Conservation (phyloP, 2,329 filamentous ascomycete species). For the Penicillium sp. region DNA sequence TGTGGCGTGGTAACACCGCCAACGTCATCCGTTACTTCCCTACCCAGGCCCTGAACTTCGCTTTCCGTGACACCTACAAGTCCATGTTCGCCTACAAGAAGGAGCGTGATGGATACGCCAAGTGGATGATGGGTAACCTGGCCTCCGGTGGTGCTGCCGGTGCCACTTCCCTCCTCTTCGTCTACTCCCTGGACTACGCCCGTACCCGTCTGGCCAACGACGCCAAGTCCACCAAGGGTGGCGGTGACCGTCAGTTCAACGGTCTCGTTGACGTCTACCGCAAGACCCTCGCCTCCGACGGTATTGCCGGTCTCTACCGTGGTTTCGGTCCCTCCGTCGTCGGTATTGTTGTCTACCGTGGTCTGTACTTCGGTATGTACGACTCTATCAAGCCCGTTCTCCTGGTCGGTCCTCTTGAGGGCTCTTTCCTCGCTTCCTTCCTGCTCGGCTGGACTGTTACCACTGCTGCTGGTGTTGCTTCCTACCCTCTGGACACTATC, state of each 20-base stretch:
- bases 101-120: constrained; percentile 95
- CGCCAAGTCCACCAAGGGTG: constrained; percentile 93
- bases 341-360: constrained; percentile 99
- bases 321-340: constrained; percentile 99
- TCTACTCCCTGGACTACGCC: constrained; percentile 99
- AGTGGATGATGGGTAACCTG: constrained; percentile 99
- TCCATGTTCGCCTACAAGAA: constrained; percentile 99
- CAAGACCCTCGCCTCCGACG: constrained; percentile 98
- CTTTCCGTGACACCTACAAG: constrained; percentile 99
- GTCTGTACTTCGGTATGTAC: constrained; percentile 99
- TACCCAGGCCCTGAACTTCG: constrained; percentile 99
- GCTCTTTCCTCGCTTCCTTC: constrained; percentile 99
- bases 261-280: constrained; percentile 99
- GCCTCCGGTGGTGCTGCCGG: constrained; percentile 99
- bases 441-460: constrained; percentile 97
- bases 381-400: constrained; percentile 99
- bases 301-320: constrained; percentile 99
- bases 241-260: constrained; percentile 99
- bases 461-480: constrained; percentile 99
- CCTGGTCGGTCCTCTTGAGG: constrained; percentile 86
- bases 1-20: constrained; percentile 99
- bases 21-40: constrained; percentile 99
- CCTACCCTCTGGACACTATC: constrained; percentile 99
- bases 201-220: constrained; percentile 99
- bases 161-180: constrained; percentile 99